Percentiles rank a stretch among this genome's conserved stretches.
phyloP scores from a whole-genome alignment of 306 rosid species.

The Cucumis sativus region Cucumber_9930_V3 NC_026656.2:8622501-8623000 shows the following conservation, averaged over 20 bases:
- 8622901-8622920: neutral
- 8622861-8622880: neutral
- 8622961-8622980: too few species aligned
- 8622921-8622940: too few species aligned
- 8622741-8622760: neutral
- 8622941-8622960: too few species aligned
- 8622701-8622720: neutral
- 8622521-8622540: constrained; percentile 28
- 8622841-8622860: neutral
- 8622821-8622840: neutral
- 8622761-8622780: neutral
- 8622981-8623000: too few species aligned
- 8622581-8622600: constrained; percentile 18
- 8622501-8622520: constrained; percentile 25
- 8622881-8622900: neutral
- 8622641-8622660: neutral
- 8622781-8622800: neutral
- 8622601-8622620: neutral
- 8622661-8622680: neutral
- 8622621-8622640: neutral
- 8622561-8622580: constrained; percentile 24
- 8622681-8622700: neutral
- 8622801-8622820: neutral
- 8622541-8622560: constrained; percentile 33
- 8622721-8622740: neutral